Conservation (phyloP, 129 eudicot species). For the Mikania micrantha region DNA sequence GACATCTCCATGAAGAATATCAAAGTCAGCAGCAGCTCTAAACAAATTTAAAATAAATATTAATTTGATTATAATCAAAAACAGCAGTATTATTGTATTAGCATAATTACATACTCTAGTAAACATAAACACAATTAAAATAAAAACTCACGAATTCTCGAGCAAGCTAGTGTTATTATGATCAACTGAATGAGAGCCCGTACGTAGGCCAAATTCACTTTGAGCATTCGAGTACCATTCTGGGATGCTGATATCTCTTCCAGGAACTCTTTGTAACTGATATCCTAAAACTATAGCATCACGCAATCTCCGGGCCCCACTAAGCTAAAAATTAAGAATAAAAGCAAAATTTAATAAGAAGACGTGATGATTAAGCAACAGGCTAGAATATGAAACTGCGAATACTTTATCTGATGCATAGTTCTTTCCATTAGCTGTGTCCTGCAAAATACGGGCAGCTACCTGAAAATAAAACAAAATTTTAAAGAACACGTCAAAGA, state of each 20-base stretch:
- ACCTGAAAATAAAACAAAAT: constrained; percentile 40
- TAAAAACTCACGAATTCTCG: constrained; percentile 48
- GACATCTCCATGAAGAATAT: too few species aligned
- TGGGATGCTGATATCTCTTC: constrained; percentile 92
- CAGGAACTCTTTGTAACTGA: constrained; percentile 88
- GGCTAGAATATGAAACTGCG: not conserved
- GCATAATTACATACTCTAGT: not conserved
- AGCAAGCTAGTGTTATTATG: constrained; percentile 25
- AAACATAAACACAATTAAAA: not conserved
- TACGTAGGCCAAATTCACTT: constrained; percentile 82
- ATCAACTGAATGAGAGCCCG: constrained; percentile 70
- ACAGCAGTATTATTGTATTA: not conserved
- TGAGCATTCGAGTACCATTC: constrained; percentile 97
- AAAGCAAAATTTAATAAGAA: not conserved
- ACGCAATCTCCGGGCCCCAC: constrained; percentile 94
- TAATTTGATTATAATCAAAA: not conserved
- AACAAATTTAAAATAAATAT: too few species aligned
- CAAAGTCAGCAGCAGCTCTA: too few species aligned
- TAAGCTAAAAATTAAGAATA: constrained; percentile 42
- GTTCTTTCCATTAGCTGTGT: constrained; percentile 76
- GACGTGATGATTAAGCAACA: not conserved
- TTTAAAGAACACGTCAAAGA: not conserved
- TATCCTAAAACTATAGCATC: constrained; percentile 95
- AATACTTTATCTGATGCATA: constrained; percentile 74
- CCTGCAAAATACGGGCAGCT: constrained; percentile 88